Conservation (phyloP, 345 rosid genomes). For the Populus davidiana region DNA sequence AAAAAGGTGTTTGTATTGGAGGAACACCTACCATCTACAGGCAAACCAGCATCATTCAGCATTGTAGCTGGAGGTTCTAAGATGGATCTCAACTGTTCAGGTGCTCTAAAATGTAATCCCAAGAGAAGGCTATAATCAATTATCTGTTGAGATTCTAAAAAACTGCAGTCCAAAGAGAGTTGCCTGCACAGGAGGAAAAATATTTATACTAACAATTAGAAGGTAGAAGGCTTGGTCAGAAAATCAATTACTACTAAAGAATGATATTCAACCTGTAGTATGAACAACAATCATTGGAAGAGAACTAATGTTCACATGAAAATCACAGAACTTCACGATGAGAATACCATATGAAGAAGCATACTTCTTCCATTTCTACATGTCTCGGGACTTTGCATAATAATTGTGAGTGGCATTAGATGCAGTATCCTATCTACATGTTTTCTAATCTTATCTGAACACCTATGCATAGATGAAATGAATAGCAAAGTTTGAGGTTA, state of each 20-base stretch:
- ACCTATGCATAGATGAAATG: not conserved
- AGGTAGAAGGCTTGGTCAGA: not conserved
- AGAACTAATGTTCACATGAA: not conserved
- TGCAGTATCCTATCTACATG: not conserved
- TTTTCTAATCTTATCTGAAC: not conserved
- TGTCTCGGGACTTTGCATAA: not conserved
- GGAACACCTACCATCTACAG: constrained; percentile 44
- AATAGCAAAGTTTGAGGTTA: not conserved
- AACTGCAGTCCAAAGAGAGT: constrained; percentile 59
- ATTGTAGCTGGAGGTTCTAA: constrained; percentile 48
- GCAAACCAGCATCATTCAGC: constrained; percentile 37
- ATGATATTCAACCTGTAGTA: not conserved
- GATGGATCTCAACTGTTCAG: constrained; percentile 59
- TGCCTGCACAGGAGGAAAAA: constrained; percentile 49
- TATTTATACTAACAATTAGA: constrained; percentile 5
- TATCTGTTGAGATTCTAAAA: constrained; percentile 79
- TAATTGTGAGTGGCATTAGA: not conserved
- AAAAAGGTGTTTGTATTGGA: constrained; percentile 1
- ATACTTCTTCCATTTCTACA: not conserved
- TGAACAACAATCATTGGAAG: not conserved
- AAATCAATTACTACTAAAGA: not conserved
- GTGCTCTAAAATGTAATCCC: constrained; percentile 86
- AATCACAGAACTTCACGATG: not conserved
- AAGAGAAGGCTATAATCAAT: constrained; percentile 86
- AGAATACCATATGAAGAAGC: not conserved